Evolutionary conservation across 371 early-diverging fungal genomes (phyloP), one percentile per base, ranked within the genome.

Genomic region (Phascolomyces articulosus): DNA sequence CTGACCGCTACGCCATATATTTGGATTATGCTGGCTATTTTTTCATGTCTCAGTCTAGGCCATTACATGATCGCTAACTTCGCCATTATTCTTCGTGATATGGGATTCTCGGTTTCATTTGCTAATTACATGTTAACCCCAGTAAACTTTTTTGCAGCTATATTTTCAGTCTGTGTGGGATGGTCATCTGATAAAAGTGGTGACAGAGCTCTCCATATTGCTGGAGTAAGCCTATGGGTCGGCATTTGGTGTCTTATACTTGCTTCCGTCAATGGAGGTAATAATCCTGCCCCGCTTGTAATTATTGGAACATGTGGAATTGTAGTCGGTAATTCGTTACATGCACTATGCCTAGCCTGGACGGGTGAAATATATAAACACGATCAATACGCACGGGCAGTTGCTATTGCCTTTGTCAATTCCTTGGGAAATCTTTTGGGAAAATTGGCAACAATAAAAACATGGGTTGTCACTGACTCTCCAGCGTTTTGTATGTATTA

Each of bases 121-220:
- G 71, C 79, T 11, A 78, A 75, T 29, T 78, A 78, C 34, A 73
- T 78, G 79, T 73, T 69, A 65, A 73, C 73, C 0, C 79, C 79
- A 8, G 65, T 71, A 26, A 75, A 73, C 73, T 47, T 72, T 15
- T 75, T 73, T 67, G 76, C 70, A 18, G 75, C 69, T 53, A 55
- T 63, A 18, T 9, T 53, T 44, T 49, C 63, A 11, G 18, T 55
- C 8, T 24, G 51, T 10, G 31, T 68, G 20, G 63, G 58, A 2
- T 68, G 63, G 63, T 26, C 48, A 0, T 68, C 68, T 20, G 68
- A 68, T 34, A 24, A 24, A 15, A 54, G 24, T 11, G 41, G 58
- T 38, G 68, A 63, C 2, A 63, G 68, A 15, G 55, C 63, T 4
- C 63, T 62, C 58, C 40, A 63, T 49, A 27, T 68, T 6, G 63